phyloP scores from a whole-genome alignment of 2,329 filamentous ascomycete species.

The Aspergillus transmontanensis region DNA sequence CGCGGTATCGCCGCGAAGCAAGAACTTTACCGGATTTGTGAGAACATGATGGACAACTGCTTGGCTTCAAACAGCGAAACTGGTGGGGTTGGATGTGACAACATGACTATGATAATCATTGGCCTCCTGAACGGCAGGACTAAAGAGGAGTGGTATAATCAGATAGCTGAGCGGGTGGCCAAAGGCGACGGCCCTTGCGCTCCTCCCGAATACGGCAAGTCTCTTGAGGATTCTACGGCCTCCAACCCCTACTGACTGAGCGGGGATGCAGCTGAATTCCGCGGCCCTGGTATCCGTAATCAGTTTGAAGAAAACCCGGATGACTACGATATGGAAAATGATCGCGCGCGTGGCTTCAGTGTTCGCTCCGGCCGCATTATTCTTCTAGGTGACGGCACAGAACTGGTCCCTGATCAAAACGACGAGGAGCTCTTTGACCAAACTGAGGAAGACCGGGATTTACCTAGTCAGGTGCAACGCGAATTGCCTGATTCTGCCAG shows the following conservation, averaged over 20 bases:
- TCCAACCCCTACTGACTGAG: constrained; percentile 46
- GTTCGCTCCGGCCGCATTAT: constrained; percentile 83
- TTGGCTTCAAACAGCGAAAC: constrained; percentile 97
- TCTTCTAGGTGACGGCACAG: constrained; percentile 90
- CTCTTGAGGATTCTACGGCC: constrained; percentile 48
- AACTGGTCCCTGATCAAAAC: constrained; percentile 84
- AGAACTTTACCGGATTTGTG: constrained; percentile 90
- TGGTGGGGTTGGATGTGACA: constrained; percentile 96
- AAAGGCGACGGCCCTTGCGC: constrained; percentile 97
- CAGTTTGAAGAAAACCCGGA: constrained; percentile 76
- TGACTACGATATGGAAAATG: constrained; percentile 55
- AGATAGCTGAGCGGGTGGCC: constrained; percentile 89
- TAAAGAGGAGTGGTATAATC: constrained; percentile 98
- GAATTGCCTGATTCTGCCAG: constrained; percentile 41
- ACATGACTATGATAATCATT: constrained; percentile 97
- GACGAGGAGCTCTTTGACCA: constrained; percentile 95
- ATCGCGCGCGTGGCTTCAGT: constrained; percentile 67
- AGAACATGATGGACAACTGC: constrained; percentile 99
- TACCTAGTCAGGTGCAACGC: constrained; percentile 80
- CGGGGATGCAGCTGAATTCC: constrained; percentile 71
- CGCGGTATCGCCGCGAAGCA: constrained; percentile 96
- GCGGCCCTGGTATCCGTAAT: constrained; percentile 78
- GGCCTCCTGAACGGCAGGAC: constrained; percentile 87
- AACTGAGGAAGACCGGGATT: constrained; percentile 81
- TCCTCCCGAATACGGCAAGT: constrained; percentile 98